Conservation (phyloP, 176 grass and related monocot species). For the Aegilops umbellulata region DNA sequence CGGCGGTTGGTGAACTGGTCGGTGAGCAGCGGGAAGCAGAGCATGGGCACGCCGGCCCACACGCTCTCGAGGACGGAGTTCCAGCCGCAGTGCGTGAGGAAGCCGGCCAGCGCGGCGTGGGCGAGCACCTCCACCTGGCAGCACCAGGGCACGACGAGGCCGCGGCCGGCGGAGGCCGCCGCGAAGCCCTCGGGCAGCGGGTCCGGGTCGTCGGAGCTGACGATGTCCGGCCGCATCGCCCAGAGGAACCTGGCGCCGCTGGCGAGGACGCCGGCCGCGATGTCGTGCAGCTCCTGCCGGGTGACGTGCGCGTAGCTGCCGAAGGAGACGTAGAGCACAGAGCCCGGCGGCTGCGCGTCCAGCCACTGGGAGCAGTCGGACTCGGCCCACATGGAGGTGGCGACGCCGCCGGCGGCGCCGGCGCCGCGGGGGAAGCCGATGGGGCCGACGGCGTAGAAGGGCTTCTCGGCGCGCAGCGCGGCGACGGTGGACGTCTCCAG, state of each 20-base stretch:
- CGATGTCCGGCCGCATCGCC: slow-evolving; percentile 58
- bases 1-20: slow-evolving; percentile 72
- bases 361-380: slow-evolving; percentile 74
- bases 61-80: slow-evolving; percentile 77
- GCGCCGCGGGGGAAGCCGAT: slow-evolving; percentile 38
- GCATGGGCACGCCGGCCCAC: slow-evolving; percentile 64
- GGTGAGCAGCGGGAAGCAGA: slow-evolving; percentile 70
- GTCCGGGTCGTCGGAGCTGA: slow-evolving; percentile 58
- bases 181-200: slow-evolving; percentile 51
- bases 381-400: slow-evolving; percentile 28
- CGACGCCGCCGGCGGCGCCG: slow-evolving; percentile 33
- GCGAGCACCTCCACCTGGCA: slow-evolving; percentile 64
- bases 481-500: slow-evolving; percentile 58
- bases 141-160: slow-evolving; percentile 69
- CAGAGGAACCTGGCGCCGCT: slow-evolving; percentile 63
- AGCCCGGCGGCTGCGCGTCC: neutral
- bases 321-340: neutral
- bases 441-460: slow-evolving; percentile 39
- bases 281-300: slow-evolving; percentile 52
- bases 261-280: slow-evolving; percentile 47
- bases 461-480: slow-evolving; percentile 39
- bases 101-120: slow-evolving; percentile 51
- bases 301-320: slow-evolving; percentile 27
- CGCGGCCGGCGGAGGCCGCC: neutral
- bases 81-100: slow-evolving; percentile 92